phyloP scores from a whole-genome alignment of 495 filamentous ascomycete species.

The Lasiosphaeria miniovina region DNA sequence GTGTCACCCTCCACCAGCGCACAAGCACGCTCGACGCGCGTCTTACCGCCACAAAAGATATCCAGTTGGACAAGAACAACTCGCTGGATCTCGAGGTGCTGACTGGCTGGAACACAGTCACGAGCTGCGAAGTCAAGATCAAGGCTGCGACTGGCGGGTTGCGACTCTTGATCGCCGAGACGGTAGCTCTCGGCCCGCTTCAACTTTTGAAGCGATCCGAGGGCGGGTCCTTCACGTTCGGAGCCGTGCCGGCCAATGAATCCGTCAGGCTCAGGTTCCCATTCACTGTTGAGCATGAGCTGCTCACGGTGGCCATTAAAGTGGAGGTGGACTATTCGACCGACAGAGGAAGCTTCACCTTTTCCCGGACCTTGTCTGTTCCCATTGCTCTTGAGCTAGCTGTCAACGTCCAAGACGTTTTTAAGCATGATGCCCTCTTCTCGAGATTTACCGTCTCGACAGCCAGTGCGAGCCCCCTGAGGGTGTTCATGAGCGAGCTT shows the following conservation, averaged over 20 bases:
- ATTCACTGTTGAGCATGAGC: constrained; percentile 79
- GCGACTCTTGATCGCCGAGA: constrained; percentile 72
- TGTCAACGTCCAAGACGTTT: constrained; percentile 95
- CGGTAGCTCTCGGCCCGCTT: constrained; percentile 55
- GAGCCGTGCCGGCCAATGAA: constrained; percentile 46
- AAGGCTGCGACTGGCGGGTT: constrained; percentile 84
- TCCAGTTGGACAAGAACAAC: constrained; percentile 75
- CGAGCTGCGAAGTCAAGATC: constrained; percentile 65
- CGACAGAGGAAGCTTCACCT: constrained; percentile 66
- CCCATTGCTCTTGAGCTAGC: constrained; percentile 75
- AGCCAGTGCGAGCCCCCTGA: constrained; percentile 67
- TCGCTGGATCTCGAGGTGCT: constrained; percentile 69
- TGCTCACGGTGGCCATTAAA: constrained; percentile 67
- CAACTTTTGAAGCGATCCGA: constrained; percentile 55
- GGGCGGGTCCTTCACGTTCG: constrained; percentile 66
- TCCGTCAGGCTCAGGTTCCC: constrained; percentile 65
- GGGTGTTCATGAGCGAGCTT: constrained; percentile 68
- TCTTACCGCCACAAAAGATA: constrained; percentile 48
- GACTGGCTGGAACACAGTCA: constrained; percentile 75
- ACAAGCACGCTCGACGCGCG: constrained; percentile 46
- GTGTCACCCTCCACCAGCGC: constrained; percentile 47
- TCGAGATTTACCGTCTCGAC: constrained; percentile 88
- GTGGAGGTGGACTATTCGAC: constrained; percentile 79
- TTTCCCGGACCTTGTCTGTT: constrained; percentile 60
- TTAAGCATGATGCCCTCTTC: constrained; percentile 78